These are phyloP conservation scores for Gaultheria prostrata DNA, from an alignment of 148 eudicot genomes.

Conservation along the genomic window DNA sequence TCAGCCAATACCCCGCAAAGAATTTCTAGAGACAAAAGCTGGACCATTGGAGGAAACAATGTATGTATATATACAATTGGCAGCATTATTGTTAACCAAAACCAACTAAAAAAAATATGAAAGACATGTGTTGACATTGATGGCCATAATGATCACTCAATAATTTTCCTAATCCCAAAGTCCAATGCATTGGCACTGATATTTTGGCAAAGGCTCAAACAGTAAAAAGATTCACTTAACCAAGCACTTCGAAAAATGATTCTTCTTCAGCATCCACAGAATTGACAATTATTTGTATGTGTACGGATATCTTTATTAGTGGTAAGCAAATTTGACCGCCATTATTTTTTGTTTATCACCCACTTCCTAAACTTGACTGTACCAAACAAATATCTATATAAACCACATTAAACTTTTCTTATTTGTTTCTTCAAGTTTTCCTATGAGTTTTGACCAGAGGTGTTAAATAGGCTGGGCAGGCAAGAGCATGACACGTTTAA, in stretches of 20 bases:
- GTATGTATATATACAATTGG: background rate
- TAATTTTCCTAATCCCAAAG: background rate
- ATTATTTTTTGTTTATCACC: background rate
- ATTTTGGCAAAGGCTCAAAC: background rate
- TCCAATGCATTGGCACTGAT: background rate
- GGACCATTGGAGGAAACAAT: background rate
- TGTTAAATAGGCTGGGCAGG: too few relatives aligned
- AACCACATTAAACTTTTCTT: background rate
- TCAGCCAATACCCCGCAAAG: conserved; percentile 7
- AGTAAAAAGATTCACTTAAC: background rate
- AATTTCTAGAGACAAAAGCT: background rate
- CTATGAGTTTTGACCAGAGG: background rate
- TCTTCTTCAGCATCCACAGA: background rate
- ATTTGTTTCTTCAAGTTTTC: background rate
- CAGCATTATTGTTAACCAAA: background rate
- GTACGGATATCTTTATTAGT: background rate
- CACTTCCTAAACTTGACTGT: conserved; percentile 1
- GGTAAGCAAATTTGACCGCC: background rate
- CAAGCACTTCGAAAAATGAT: background rate
- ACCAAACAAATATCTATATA: background rate
- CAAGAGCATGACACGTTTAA: too few relatives aligned
- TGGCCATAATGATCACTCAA: background rate
- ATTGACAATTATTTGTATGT: background rate
- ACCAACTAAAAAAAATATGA: background rate
- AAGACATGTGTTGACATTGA: background rate